Evolutionary conservation across 345 rosid species (phyloP), one percentile per base, ranked within the genome.

Genomic region (Adansonia digitata): DNA sequence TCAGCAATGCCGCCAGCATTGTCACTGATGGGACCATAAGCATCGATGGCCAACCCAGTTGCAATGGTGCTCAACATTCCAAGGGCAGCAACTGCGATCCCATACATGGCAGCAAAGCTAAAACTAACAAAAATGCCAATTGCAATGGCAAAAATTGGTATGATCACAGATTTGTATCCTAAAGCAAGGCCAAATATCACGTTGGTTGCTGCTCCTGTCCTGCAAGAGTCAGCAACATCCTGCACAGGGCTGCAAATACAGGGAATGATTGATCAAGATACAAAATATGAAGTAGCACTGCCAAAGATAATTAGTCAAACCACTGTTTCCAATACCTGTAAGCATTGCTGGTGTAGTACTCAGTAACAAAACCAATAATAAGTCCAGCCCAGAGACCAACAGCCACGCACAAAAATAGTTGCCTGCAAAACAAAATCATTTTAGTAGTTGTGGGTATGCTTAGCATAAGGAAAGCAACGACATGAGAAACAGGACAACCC

Each of bases 221-320:
- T 84, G 87, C 97, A 92, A 67, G 97, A 94, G 84, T 92, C 97
- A 61, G 97, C 98, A 79, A 94, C 97, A 81, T 92, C 98, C 85
- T 89, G 98, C 70, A 94, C 98, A 42, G 97, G 98, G 86, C 98
- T 92, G 94, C 77, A 82, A 72, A n/a, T 3, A 51, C 29, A 29
- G 14, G 63, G 55, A 64, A 39, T 13, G 20, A 43, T 27, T 27
- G 37, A 37, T 20, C 24, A 62, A 34, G 31, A 51, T 62, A 5
- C 7, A 20, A 37, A 74, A 11, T 6, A 26, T 40, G 66, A 31
- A 61, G 0, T 0, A 57, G 59, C 5, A 59, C 40, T 2, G 43
- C 57, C 5, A 59, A 3, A 60, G 7, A 11, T 45, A 77, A 55
- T 39, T 7, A 57, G 7, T 34, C 46, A 46, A 26, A 26, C 39